Base-by-base conservation (phyloP, 2,329 filamentous ascomycete species). In the Claviceps spartinae region DNA sequence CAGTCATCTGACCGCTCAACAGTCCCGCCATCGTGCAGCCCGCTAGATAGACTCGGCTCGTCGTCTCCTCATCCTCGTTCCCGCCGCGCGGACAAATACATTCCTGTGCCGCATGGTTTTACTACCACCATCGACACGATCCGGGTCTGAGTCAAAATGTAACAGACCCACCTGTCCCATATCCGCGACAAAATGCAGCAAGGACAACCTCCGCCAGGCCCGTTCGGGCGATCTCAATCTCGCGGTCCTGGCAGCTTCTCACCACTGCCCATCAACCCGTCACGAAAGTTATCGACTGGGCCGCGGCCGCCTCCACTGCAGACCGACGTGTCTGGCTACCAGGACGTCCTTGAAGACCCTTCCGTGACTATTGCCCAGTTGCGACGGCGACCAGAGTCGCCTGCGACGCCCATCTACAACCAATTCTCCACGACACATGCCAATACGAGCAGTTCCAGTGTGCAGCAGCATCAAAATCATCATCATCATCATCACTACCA, bases 191-290 rank as follows among this genome's bases (percentile, higher is more conserved):
- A 30, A 30, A 77, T 77, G 74, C 74, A 76, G 63, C 70, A 70
- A 58, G 64, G 67, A 53, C 57, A 60, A 52, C 50, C 56, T 45
- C 50, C 54, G 38, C 45, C 54, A 38, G 42, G 11, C 9, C 22
- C 55, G 22, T 48, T 53, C 34, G 54, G 54, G 59, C 69, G 72
- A 59, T 69, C 71, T 54, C 65, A 65, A 49, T 67, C 70, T 46
- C 70, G 74, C 56, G 73, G 71, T 54, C 75, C 75, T 30, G 76
- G 77, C 56, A 77, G 75, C 70, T 80, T 81, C 68, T 75, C 76
- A 54, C 73, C 77, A 54, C 65, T 79, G 56, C 68, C 74, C 3
- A 57, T 64, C 53, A 58, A 63, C 48, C 53, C 65, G 43, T 48
- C 60, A 57, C 58, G 54, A 52, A 62, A 55, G 49, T 57, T 52